Evolutionary conservation across 306 rosid genomes (phyloP).

Genomic region (Mucuna pruriens): DNA sequence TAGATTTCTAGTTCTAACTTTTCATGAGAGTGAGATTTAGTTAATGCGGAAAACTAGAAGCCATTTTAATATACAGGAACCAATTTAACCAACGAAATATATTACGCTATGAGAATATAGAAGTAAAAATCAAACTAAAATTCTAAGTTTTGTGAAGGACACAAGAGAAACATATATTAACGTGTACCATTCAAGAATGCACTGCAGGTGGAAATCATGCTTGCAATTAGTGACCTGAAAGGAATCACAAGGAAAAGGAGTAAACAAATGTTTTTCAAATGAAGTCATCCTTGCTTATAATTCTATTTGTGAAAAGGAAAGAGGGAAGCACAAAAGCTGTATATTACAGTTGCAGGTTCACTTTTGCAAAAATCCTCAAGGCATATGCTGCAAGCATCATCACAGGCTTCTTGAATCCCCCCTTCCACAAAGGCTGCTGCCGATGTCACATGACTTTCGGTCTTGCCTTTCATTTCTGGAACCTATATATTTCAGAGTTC

Average conservation of each 20-base stretch:
- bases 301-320: background rate
- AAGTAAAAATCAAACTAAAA: background rate
- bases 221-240: constrained; percentile 82
- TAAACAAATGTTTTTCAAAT: constrained; percentile 17
- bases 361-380: constrained; percentile 77
- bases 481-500: constrained; percentile 42
- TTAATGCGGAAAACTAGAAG: background rate
- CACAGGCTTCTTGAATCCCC: constrained; percentile 79
- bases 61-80: constrained; percentile 11
- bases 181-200: constrained; percentile 90
- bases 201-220: constrained; percentile 89
- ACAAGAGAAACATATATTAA: constrained; percentile 5
- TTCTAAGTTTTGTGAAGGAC: background rate
- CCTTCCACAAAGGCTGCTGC: constrained; percentile 92
- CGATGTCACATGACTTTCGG: constrained; percentile 66
- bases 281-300: background rate
- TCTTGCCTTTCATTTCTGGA: constrained; percentile 57
- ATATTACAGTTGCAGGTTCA: constrained; percentile 78
- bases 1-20: background rate
- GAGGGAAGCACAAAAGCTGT: background rate
- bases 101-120: background rate
- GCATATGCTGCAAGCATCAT: constrained; percentile 91
- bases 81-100: background rate
- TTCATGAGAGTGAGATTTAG: background rate
- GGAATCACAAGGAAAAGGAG: constrained; percentile 22